Evolutionary conservation across 108 stramenopile species (phyloP).

Genomic region (Licmophora abbreviata): DNA sequence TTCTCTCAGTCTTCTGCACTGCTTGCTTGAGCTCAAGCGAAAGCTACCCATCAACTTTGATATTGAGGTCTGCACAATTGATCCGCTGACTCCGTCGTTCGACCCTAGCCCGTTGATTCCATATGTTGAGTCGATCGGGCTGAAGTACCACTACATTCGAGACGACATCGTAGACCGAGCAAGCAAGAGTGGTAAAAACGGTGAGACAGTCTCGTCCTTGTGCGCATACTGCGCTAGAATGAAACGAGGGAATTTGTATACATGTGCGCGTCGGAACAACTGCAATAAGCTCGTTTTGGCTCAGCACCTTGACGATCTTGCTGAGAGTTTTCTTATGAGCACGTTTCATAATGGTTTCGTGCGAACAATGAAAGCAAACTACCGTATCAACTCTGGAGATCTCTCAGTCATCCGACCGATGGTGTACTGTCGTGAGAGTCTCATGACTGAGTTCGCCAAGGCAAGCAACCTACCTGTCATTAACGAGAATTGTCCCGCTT

Average conservation of each 20-base stretch:
- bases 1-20: conserved; percentile 89
- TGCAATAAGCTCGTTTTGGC: conserved; percentile 95
- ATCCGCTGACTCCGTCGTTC: conserved; percentile 95
- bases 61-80: conserved; percentile 92
- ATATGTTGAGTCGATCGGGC: conserved; percentile 89
- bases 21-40: conserved; percentile 82
- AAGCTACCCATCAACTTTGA: conserved; percentile 89
- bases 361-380: conserved; percentile 96
- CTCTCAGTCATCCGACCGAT: conserved; percentile 95
- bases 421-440: conserved; percentile 89
- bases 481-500: conserved; percentile 99
- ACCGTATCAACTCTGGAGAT: conserved; percentile 89
- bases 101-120: conserved; percentile 96
- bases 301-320: conserved; percentile 96
- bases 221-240: conserved; percentile 96
- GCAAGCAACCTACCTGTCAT: conserved; percentile 88
- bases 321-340: conserved; percentile 97
- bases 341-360: conserved; percentile 97
- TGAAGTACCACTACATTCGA: conserved; percentile 93
- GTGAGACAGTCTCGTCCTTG: conserved; percentile 77
- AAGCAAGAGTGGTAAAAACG: conserved; percentile 72
- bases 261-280: conserved; percentile 79
- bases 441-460: conserved; percentile 89
- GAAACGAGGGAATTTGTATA: conserved; percentile 97
- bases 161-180: conserved; percentile 91